A percentile compares a stretch with the other conserved stretches of the same genome.
Conservation (phyloP, 305 asterid species). For the Fraxinus albicans region DNA sequence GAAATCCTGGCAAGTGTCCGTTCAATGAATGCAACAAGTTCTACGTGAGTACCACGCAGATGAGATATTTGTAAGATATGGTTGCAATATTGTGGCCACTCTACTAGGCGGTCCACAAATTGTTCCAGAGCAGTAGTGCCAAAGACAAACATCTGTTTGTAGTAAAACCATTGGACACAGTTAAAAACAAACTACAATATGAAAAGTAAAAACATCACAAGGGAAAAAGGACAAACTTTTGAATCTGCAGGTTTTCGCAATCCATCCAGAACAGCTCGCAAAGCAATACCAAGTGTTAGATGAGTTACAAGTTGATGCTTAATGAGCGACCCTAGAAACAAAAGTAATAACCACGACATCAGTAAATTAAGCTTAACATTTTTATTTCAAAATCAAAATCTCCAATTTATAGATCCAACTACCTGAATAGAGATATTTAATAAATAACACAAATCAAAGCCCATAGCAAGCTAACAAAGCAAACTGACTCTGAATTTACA, state of each 20-base stretch:
- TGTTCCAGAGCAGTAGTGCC: slow-evolving; percentile 95
- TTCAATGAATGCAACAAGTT: slow-evolving; percentile 77
- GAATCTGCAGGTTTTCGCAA: slow-evolving; percentile 97
- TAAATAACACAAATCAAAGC: neutral
- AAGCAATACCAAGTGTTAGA: slow-evolving; percentile 95
- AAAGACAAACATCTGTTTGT: slow-evolving; percentile 85
- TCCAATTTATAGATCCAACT: neutral
- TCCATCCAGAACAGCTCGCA: slow-evolving; percentile 96
- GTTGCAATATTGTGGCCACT: slow-evolving; percentile 99
- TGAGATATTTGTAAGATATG: slow-evolving; percentile 98
- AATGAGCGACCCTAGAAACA: slow-evolving; percentile 79
- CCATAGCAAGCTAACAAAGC: slow-evolving; percentile 7
- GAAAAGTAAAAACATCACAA: slow-evolving; percentile 2
- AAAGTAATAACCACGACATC: slow-evolving; percentile 7
- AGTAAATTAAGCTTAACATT: neutral
- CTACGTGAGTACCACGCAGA: slow-evolving; percentile 74
- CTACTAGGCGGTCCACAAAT: slow-evolving; percentile 89
- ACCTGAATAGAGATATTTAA: neutral
- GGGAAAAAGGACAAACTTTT: slow-evolving; percentile 49
- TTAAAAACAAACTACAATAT: slow-evolving; percentile 15
- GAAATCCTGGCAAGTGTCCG: slow-evolving; percentile 73
- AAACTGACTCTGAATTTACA: slow-evolving; percentile 1
- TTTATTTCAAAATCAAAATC: neutral
- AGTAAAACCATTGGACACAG: slow-evolving; percentile 25
- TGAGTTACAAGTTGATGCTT: slow-evolving; percentile 95